Conservation (phyloP, 768 basidiomycete species). For the Trichaptum fuscoviolaceum region DNA sequence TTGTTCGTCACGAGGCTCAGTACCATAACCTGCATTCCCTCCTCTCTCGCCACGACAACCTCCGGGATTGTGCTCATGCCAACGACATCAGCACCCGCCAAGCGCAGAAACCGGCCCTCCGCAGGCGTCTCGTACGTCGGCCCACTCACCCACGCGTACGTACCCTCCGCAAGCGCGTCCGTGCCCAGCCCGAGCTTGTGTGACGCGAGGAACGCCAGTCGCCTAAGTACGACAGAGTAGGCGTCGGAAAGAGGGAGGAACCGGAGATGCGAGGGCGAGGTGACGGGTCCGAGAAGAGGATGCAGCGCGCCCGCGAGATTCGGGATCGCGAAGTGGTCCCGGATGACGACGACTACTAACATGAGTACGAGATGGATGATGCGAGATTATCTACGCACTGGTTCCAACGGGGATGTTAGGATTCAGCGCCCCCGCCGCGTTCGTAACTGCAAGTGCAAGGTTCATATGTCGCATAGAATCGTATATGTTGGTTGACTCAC, state of each 20-base stretch:
- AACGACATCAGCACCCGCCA: constrained; percentile 81
- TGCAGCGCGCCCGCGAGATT: constrained; percentile 70
- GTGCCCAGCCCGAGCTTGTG: constrained; percentile 49
- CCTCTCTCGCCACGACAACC: constrained; percentile 74
- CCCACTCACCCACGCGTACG: constrained; percentile 87
- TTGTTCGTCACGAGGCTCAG: constrained; percentile 83
- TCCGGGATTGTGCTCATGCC: constrained; percentile 94
- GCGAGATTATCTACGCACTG: constrained; percentile 39
- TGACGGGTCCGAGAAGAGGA: constrained; percentile 69
- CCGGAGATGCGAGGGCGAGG: constrained; percentile 54
- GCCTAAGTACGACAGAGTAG: constrained; percentile 69
- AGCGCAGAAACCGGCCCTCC: constrained; percentile 72
- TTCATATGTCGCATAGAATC: neutral
- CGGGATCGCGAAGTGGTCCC: constrained; percentile 81
- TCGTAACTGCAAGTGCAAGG: constrained; percentile 58
- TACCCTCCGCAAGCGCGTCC: constrained; percentile 68
- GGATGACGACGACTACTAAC: constrained; percentile 67
- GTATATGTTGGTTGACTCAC: constrained; percentile 37
- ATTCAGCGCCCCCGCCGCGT: constrained; percentile 82
- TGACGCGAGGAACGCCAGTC: constrained; percentile 66
- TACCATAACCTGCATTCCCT: constrained; percentile 70
- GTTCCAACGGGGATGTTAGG: constrained; percentile 72
- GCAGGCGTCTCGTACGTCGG: constrained; percentile 89
- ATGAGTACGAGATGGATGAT: neutral
- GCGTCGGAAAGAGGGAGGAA: constrained; percentile 85